A percentile compares a stretch with the other conserved stretches of the same genome.
These are phyloP conservation scores for Leccinum fuscescens DNA, from an alignment of 1,284 basidiomycete species.

Conservation along the genomic window DNA sequence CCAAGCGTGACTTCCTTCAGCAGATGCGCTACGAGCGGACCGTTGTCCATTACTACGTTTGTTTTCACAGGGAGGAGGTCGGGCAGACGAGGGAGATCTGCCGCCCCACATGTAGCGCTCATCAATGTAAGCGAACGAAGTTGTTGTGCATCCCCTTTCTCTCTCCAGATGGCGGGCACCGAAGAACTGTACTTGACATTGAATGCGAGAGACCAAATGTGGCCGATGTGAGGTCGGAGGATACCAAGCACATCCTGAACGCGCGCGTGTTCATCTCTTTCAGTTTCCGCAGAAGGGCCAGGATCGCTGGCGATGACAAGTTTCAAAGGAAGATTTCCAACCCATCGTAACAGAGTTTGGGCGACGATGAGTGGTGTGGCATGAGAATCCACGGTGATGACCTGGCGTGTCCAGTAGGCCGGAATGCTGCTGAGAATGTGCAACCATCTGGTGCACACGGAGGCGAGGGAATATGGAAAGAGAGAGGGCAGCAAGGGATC, in stretches of 20 bases:
- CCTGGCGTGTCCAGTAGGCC: slow-evolving; percentile 19
- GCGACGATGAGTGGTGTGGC: neutral
- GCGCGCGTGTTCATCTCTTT: neutral
- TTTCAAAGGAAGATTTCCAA: slow-evolving; percentile 5
- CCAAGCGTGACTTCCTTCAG: neutral
- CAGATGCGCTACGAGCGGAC: neutral
- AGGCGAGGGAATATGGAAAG: slow-evolving; percentile 16
- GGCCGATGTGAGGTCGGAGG: slow-evolving; percentile 5
- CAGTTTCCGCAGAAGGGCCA: neutral
- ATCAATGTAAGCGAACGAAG: neutral
- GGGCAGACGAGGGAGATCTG: neutral
- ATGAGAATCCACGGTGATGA: slow-evolving; percentile 9
- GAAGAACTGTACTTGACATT: slow-evolving; percentile 4
- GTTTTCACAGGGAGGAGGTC: neutral
- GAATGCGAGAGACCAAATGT: slow-evolving; percentile 8
- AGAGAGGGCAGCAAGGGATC: slow-evolving; percentile 12
- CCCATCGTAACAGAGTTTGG: neutral
- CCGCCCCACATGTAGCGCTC: neutral
- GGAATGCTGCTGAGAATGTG: slow-evolving; percentile 11
- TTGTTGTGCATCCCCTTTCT: slow-evolving; percentile 1
- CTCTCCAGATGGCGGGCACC: slow-evolving; percentile 7
- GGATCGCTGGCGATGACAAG: slow-evolving; percentile 4
- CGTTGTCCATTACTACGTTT: neutral
- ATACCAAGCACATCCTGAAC: neutral
- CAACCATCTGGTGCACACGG: slow-evolving; percentile 17